Conservation (phyloP, 352 stramenopile species). For the Pythium coloratum region DNA sequence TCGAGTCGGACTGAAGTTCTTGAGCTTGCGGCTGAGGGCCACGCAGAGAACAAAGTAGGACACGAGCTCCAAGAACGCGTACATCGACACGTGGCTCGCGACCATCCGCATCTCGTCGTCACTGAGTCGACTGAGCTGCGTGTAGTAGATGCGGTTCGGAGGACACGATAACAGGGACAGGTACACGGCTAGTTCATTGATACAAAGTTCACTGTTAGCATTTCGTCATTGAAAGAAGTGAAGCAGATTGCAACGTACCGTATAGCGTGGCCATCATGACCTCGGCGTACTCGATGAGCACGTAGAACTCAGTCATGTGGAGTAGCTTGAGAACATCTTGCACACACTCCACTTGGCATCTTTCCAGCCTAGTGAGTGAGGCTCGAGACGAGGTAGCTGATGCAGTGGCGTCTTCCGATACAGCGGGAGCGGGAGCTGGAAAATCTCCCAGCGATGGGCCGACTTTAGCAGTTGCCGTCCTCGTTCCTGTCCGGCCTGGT, state of each 20-base stretch:
- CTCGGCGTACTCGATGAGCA: slow-evolving; percentile 1
- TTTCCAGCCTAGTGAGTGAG: not conserved
- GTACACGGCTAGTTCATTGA: not conserved
- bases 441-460: not conserved
- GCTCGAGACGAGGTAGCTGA: not conserved
- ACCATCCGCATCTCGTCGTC: not conserved
- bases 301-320: slow-evolving; percentile 6
- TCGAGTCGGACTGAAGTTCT: not conserved
- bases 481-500: not conserved
- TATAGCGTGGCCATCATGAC: slow-evolving; percentile 1
- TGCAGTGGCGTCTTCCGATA: not conserved
- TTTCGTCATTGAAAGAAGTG: not conserved
- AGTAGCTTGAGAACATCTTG: slow-evolving; percentile 1
- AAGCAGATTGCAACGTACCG: not conserved
- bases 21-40: not conserved
- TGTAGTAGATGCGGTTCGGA: not conserved
- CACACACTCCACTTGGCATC: slow-evolving; percentile 9
- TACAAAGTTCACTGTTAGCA: not conserved
- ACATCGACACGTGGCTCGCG: not conserved
- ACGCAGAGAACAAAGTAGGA: not conserved
- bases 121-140: not conserved
- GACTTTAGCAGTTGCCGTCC: not conserved
- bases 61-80: not conserved
- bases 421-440: not conserved
- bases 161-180: not conserved